Conservation (phyloP, 2,329 filamentous ascomycete genomes). For the Gremmenia infestans region DNA sequence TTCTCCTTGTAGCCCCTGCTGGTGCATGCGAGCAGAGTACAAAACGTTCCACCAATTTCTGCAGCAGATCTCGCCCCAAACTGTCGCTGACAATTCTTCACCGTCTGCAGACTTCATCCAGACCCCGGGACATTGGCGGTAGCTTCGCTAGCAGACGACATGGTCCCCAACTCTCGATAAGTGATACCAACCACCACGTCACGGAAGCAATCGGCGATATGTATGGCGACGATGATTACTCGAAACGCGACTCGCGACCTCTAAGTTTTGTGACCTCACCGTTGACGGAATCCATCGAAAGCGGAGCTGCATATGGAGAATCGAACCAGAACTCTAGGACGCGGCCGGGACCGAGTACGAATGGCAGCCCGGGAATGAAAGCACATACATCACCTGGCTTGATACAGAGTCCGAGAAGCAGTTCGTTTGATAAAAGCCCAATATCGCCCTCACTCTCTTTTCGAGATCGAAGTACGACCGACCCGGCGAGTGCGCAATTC, state of each 20-base stretch:
- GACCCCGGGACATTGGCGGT: slow-evolving; percentile 33
- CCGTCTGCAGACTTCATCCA: slow-evolving; percentile 30
- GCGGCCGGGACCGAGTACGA: slow-evolving; percentile 23
- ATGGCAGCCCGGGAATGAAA: slow-evolving; percentile 25
- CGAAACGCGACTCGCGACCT: slow-evolving; percentile 49
- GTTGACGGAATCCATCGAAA: slow-evolving; percentile 37
- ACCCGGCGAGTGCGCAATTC: slow-evolving; percentile 55
- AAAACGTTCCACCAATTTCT: slow-evolving; percentile 14
- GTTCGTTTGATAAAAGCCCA: slow-evolving; percentile 30
- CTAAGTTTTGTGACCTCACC: slow-evolving; percentile 51
- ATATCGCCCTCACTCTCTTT: slow-evolving; percentile 36
- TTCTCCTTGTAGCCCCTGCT: slow-evolving; percentile 2
- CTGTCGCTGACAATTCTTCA: slow-evolving; percentile 20
- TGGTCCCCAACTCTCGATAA: slow-evolving; percentile 40
- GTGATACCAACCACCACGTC: slow-evolving; percentile 69
- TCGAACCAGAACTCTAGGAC: slow-evolving; percentile 14
- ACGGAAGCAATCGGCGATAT: slow-evolving; percentile 71
- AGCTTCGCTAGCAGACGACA: slow-evolving; percentile 32
- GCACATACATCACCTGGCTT: slow-evolving; percentile 28
- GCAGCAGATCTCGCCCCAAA: slow-evolving; percentile 6
- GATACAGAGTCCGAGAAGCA: slow-evolving; percentile 27
- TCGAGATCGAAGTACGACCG: slow-evolving; percentile 35
- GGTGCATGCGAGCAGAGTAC: slow-evolving; percentile 17
- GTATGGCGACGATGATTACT: slow-evolving; percentile 57
- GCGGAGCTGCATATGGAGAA: slow-evolving; percentile 25